phyloP scores from a whole-genome alignment of 2,329 filamentous ascomycete species.

The Pyricularia grisea region DNA sequence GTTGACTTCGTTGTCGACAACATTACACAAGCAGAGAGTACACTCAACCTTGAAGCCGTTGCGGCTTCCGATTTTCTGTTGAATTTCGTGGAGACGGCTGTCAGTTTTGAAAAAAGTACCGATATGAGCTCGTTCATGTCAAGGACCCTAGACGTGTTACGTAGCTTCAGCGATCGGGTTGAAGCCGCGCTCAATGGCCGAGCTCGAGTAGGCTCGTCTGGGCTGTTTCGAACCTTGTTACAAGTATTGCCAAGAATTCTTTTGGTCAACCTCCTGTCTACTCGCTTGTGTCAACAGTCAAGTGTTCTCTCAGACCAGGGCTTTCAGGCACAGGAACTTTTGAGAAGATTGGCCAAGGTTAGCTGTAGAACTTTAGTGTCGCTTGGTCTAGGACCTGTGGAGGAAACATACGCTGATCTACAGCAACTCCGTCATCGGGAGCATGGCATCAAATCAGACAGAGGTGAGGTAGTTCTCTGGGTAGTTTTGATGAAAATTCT shows the following conservation, averaged over 20 bases:
- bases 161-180: conserved; percentile 28
- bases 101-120: conserved; percentile 27
- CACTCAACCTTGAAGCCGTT: conserved; percentile 7
- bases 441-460: conserved; percentile 39
- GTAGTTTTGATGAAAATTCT: conserved; percentile 46
- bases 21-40: not conserved
- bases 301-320: conserved; percentile 21
- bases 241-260: conserved; percentile 26
- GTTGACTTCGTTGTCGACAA: conserved; percentile 48
- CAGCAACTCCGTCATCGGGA: conserved; percentile 35
- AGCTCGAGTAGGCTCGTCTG: not conserved
- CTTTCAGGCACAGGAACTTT: conserved; percentile 37
- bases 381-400: conserved; percentile 32
- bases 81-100: conserved; percentile 32
- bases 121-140: conserved; percentile 30
- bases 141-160: conserved; percentile 32
- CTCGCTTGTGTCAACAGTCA: conserved; percentile 32
- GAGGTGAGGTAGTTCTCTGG: conserved; percentile 44
- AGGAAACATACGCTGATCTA: conserved; percentile 36
- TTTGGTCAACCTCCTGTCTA: conserved; percentile 25
- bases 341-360: conserved; percentile 31
- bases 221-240: conserved; percentile 18
- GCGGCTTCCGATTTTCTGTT: conserved; percentile 35
- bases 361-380: conserved; percentile 29
- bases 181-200: conserved; percentile 12